Percentiles rank a stretch among this genome's conserved stretches.
Evolutionary conservation across 768 basidiomycete species (phyloP).

Genomic region (Tephrocybe sp.): DNA sequence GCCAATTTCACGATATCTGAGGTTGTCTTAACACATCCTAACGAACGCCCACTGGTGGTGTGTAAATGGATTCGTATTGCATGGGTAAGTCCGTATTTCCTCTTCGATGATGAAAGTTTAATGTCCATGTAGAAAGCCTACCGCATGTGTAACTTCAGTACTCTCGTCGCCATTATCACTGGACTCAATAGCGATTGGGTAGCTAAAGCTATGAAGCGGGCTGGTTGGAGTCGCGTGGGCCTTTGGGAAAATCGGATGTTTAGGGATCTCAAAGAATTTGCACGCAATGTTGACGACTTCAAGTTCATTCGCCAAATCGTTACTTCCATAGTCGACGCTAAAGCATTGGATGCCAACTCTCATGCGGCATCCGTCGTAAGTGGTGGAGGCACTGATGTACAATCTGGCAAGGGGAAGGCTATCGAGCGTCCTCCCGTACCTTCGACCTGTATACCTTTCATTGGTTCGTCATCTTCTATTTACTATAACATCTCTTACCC

Average conservation of each 20-base stretch:
- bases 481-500: not conserved
- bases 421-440: slow-evolving; percentile 36
- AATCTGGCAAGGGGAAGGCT: slow-evolving; percentile 35
- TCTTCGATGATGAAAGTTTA: not conserved
- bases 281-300: slow-evolving; percentile 66
- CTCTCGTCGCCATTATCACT: slow-evolving; percentile 75
- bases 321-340: slow-evolving; percentile 61
- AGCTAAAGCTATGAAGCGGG: slow-evolving; percentile 59
- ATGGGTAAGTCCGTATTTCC: slow-evolving; percentile 51
- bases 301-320: slow-evolving; percentile 68
- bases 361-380: slow-evolving; percentile 55
- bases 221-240: slow-evolving; percentile 60
- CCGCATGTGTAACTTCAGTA: slow-evolving; percentile 70
- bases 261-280: slow-evolving; percentile 67
- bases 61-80: slow-evolving; percentile 84
- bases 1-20: slow-evolving; percentile 80
- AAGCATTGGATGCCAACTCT: slow-evolving; percentile 52
- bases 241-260: slow-evolving; percentile 72
- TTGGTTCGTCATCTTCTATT: slow-evolving; percentile 47
- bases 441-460: slow-evolving; percentile 75
- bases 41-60: slow-evolving; percentile 62
- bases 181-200: slow-evolving; percentile 74
- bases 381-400: slow-evolving; percentile 37
- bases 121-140: slow-evolving; percentile 67
- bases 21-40: slow-evolving; percentile 69